Percentiles rank a stretch among this genome's conserved stretches.
phyloP scores from a whole-genome alignment of 495 filamentous ascomycete genomes.

The Bombardia bombarda region DNA sequence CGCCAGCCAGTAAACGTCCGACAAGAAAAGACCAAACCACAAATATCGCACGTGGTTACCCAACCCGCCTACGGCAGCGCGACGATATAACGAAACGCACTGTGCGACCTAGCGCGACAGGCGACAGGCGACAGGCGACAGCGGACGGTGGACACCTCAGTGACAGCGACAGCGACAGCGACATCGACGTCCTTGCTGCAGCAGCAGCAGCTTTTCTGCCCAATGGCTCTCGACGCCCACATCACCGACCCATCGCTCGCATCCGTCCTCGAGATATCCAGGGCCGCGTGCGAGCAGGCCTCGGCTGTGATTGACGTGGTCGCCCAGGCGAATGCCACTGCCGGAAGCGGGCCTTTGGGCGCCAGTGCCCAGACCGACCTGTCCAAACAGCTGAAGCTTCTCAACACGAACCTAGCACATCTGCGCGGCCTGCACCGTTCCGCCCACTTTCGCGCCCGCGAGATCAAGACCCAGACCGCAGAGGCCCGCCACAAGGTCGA shows the following conservation, averaged over 20 bases:
- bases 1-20: too few relatives aligned
- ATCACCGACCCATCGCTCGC: constrained; percentile 63
- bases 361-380: constrained; percentile 51
- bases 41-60: too few relatives aligned
- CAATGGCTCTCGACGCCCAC: constrained; percentile 46
- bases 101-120: too few relatives aligned
- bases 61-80: too few relatives aligned
- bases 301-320: constrained; percentile 55
- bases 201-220: neutral
- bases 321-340: constrained; percentile 35
- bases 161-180: neutral
- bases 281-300: constrained; percentile 64
- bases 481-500: constrained; percentile 89
- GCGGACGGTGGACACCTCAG: too few relatives aligned
- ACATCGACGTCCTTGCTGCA: neutral
- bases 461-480: constrained; percentile 79
- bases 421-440: constrained; percentile 76
- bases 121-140: too few relatives aligned
- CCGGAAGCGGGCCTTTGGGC: constrained; percentile 21
- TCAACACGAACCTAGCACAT: constrained; percentile 71
- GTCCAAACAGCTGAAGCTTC: constrained; percentile 69
- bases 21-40: too few relatives aligned
- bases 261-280: constrained; percentile 63
- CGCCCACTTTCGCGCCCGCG: constrained; percentile 69
- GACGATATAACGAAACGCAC: too few relatives aligned